Evolutionary conservation across 768 basidiomycete genomes (phyloP).

Genomic region (Cystofilobasidium macerans): DNA sequence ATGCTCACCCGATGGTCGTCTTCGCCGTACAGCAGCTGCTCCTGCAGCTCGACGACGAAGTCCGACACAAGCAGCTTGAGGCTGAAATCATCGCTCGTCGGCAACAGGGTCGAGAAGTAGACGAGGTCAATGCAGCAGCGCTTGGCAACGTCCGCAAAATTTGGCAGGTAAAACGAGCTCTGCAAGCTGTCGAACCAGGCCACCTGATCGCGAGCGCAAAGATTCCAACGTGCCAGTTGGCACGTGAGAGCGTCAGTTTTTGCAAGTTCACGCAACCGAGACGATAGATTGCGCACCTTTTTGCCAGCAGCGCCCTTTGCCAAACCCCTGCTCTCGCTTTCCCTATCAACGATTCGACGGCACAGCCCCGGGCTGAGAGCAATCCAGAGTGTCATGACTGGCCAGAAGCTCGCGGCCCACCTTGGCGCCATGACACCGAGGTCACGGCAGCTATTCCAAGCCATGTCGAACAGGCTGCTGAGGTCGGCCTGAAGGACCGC

Average conservation of each 20-base stretch:
- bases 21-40: conserved; percentile 4
- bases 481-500: conserved; percentile 4
- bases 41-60: conserved; percentile 11
- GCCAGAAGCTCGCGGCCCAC: conserved; percentile 6
- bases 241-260: background rate
- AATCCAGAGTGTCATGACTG: conserved; percentile 8
- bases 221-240: too few relatives aligned
- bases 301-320: background rate
- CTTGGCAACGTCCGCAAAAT: conserved; percentile 6
- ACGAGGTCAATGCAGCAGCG: conserved; percentile 10
- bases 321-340: background rate
- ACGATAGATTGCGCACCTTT: conserved; percentile 5
- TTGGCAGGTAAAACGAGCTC: conserved; percentile 10
- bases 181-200: conserved; percentile 5
- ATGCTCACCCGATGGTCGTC: conserved; percentile 6
- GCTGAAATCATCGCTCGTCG: background rate
- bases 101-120: conserved; percentile 1
- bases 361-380: conserved; percentile 4
- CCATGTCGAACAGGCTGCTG: conserved; percentile 15
- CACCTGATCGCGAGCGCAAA: too few relatives aligned
- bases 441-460: background rate
- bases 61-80: conserved; percentile 9
- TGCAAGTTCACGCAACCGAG: background rate
- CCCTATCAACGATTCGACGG: background rate
- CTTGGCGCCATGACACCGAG: background rate